These are phyloP conservation scores for Geranium brycei DNA, from an alignment of 345 rosid species.

Conservation along the genomic window DNA sequence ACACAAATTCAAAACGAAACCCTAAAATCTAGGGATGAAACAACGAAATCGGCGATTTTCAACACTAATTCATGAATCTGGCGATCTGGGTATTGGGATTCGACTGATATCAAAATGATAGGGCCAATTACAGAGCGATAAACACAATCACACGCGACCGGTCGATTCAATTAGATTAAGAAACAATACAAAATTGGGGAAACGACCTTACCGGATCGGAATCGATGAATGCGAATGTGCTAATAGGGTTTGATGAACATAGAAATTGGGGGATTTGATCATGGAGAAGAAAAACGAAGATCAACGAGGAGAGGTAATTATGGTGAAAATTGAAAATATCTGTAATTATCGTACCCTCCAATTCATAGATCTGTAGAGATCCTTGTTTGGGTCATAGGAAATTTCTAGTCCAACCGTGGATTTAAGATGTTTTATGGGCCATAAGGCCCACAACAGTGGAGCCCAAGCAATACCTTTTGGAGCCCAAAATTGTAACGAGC, in stretches of 20 bases:
- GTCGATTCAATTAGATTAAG: not conserved
- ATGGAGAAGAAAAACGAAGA: not conserved
- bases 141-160: not conserved
- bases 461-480: too few relatives aligned
- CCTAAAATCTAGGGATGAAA: not conserved
- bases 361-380: not conserved
- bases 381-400: too few relatives aligned
- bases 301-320: not conserved
- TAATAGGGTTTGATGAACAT: not conserved
- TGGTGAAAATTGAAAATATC: not conserved
- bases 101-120: not conserved
- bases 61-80: not conserved
- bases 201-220: not conserved
- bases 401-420: too few relatives aligned
- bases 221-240: not conserved
- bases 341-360: not conserved
- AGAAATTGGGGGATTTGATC: not conserved
- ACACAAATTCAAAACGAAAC: not conserved
- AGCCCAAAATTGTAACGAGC: too few relatives aligned
- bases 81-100: not conserved
- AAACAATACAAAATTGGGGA: not conserved
- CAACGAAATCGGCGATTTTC: not conserved
- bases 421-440: too few relatives aligned
- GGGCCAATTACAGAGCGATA: too few relatives aligned
- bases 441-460: too few relatives aligned